Percentiles rank a stretch among this genome's conserved stretches.
These are phyloP conservation scores for Parafenestella ontariensis DNA, from an alignment of 2,329 filamentous ascomycete genomes.

Conservation along the genomic window DNA sequence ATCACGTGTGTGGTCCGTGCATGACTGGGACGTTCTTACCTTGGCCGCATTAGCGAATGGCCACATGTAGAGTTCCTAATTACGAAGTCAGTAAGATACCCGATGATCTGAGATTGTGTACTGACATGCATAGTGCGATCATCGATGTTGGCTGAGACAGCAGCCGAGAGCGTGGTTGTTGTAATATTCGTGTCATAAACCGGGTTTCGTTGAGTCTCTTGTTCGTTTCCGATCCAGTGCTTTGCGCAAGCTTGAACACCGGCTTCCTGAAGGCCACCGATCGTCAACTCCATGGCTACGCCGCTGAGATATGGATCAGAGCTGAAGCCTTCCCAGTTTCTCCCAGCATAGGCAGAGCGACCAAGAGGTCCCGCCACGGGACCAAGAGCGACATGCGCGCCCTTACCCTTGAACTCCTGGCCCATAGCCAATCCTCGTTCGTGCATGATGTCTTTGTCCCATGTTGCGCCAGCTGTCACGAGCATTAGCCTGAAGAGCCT, in stretches of 20 bases:
- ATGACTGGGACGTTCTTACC: not conserved
- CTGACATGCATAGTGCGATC: slow-evolving; percentile 65
- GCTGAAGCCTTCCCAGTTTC: slow-evolving; percentile 56
- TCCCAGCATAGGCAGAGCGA: slow-evolving; percentile 49
- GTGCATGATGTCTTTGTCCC: slow-evolving; percentile 50
- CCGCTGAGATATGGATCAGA: slow-evolving; percentile 56
- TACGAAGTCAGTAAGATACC: not conserved
- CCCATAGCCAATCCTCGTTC: slow-evolving; percentile 49
- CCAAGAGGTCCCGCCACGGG: slow-evolving; percentile 60
- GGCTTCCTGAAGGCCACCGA: slow-evolving; percentile 50
- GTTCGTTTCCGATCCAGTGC: slow-evolving; percentile 68
- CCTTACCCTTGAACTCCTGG: slow-evolving; percentile 45
- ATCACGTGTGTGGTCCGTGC: no score
- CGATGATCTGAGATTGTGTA: not conserved
- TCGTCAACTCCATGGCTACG: slow-evolving; percentile 49
- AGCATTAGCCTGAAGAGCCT: slow-evolving; percentile 1
- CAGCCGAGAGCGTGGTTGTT: slow-evolving; percentile 54
- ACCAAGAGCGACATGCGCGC: slow-evolving; percentile 52
- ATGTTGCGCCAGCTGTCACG: slow-evolving; percentile 37
- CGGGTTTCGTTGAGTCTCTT: slow-evolving; percentile 58
- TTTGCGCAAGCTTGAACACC: slow-evolving; percentile 55
- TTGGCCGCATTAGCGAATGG: slow-evolving; percentile 69
- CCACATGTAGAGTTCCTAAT: slow-evolving; percentile 67
- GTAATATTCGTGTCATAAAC: slow-evolving; percentile 65
- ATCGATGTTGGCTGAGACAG: slow-evolving; percentile 67